Conservation (phyloP, 164 flowering plant genomes). For the Dillenia turbinata region DNA sequence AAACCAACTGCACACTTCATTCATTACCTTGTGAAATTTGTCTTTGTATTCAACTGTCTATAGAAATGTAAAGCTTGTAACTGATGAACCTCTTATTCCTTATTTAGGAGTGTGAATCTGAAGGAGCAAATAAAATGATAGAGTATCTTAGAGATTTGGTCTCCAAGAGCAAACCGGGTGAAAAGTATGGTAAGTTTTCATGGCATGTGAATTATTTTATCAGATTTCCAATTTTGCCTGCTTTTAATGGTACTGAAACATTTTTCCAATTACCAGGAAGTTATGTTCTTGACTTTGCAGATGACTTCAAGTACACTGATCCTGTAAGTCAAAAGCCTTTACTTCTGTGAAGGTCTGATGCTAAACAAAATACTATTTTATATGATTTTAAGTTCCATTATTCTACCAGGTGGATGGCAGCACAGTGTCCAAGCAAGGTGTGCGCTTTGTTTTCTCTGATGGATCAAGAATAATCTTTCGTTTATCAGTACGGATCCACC, state of each 20-base stretch:
- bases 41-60: no score
- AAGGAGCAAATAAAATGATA: constrained; percentile 93
- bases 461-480: constrained; percentile 96
- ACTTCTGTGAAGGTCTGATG: not conserved
- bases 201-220: not conserved
- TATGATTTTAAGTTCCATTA: constrained; percentile 5
- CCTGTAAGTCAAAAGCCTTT: constrained; percentile 63
- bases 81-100: no score
- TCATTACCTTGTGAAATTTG: no score
- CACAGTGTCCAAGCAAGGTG: constrained; percentile 85
- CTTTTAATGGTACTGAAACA: constrained; percentile 8
- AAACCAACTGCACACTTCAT: no score
- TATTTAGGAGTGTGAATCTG: constrained; percentile 91
- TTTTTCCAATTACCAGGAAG: constrained; percentile 39
- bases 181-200: constrained; percentile 63
- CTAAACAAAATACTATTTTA: not conserved
- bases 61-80: no score
- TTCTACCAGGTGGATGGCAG: constrained; percentile 87
- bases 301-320: constrained; percentile 89
- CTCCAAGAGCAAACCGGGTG: constrained; percentile 75
- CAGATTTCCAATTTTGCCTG: not conserved
- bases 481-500: constrained; percentile 50
- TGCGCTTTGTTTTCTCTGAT: constrained; percentile 92
- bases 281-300: constrained; percentile 83
- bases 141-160: constrained; percentile 69